phyloP scores from a whole-genome alignment of 768 basidiomycete genomes.

The Pilatotrama ljubarskyi region DNA sequence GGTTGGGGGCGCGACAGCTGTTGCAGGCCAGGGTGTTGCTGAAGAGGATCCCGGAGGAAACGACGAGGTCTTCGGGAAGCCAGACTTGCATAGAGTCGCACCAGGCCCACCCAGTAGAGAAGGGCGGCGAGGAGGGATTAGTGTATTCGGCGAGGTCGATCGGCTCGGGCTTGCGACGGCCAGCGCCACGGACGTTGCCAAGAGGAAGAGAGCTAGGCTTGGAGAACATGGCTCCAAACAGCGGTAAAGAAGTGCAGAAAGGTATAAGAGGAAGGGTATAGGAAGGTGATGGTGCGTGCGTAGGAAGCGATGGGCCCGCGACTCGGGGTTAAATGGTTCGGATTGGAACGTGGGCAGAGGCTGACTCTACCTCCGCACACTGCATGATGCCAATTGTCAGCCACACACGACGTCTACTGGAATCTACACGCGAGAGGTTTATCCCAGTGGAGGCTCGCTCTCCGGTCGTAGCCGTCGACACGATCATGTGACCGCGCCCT shows the following conservation, averaged over 20 bases:
- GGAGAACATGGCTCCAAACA: not conserved
- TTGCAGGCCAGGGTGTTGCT: not conserved
- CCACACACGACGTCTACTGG: too few species aligned
- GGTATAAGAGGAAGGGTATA: not conserved
- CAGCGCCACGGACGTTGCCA: constrained; percentile 1
- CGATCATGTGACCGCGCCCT: constrained; percentile 5
- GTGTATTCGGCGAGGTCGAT: constrained; percentile 9
- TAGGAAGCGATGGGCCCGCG: too few species aligned
- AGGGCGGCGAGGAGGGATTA: not conserved
- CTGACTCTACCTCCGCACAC: constrained; percentile 2
- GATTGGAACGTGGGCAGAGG: not conserved
- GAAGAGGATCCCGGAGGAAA: constrained; percentile 9
- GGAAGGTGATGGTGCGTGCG: not conserved
- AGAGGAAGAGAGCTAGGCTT: not conserved
- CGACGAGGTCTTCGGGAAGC: constrained; percentile 4
- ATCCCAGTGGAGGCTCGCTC: too few species aligned
- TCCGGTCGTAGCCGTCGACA: too few species aligned
- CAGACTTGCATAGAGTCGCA: constrained; percentile 15
- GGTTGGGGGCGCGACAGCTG: not conserved
- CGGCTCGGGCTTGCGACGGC: constrained; percentile 1
- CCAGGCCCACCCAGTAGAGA: constrained; percentile 10
- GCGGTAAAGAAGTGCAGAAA: not conserved
- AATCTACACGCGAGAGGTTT: too few species aligned
- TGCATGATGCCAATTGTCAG: too few species aligned
- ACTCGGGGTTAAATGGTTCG: not conserved